These are phyloP conservation scores for Cystofilobasidium bisporidii DNA, from an alignment of 768 basidiomycete genomes.

Conservation along the genomic window DNA sequence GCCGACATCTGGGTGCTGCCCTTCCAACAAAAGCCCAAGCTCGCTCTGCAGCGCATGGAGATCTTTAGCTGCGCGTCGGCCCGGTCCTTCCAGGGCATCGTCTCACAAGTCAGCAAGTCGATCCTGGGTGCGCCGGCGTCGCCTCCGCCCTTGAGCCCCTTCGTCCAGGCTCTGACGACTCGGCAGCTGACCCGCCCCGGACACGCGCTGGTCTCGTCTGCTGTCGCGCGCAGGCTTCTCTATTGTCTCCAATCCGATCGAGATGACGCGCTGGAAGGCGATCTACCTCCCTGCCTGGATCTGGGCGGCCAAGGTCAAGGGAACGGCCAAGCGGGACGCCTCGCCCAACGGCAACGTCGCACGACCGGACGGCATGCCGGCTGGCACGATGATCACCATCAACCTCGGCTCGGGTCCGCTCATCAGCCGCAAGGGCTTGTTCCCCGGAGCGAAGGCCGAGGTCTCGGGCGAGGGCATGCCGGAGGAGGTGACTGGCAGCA, in stretches of 20 bases:
- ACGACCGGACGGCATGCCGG: neutral
- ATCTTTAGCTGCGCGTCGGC: neutral
- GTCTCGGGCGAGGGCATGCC: neutral
- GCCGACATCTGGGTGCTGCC: conserved; percentile 6
- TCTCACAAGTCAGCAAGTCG: neutral
- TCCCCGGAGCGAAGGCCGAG: no score
- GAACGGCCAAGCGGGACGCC: neutral
- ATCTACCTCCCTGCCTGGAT: neutral
- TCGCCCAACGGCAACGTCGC: neutral
- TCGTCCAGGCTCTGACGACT: neutral
- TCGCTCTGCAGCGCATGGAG: neutral
- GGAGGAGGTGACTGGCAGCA: neutral
- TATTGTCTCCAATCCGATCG: neutral
- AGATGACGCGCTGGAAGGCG: neutral
- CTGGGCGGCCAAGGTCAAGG: neutral
- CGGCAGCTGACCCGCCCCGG: no score
- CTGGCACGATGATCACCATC: conserved; percentile 3
- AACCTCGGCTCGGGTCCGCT: conserved; percentile 1
- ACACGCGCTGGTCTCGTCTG: no score
- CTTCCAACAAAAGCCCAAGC: neutral
- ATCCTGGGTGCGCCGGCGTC: neutral
- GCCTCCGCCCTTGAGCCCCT: neutral
- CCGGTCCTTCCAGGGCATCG: neutral
- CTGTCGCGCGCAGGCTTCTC: neutral
- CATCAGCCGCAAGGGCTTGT: neutral